Percentiles rank a stretch among this genome's conserved stretches.
Conservation (phyloP, 257 asterid species). For the Gentiana macrophylla region DNA sequence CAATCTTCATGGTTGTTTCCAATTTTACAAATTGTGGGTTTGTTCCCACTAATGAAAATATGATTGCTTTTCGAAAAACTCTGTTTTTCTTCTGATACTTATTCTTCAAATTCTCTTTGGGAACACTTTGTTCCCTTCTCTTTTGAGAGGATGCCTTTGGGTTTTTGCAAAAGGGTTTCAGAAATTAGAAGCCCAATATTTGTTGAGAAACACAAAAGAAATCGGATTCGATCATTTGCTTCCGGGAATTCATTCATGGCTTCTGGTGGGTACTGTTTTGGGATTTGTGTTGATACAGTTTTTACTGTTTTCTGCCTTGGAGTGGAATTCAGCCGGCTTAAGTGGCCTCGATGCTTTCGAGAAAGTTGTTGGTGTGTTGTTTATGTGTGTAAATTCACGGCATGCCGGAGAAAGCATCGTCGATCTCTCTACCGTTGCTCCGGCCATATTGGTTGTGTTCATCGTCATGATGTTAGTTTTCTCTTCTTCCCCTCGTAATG, state of each 20-base stretch:
- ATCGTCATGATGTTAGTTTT: constrained; percentile 54
- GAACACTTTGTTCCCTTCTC: constrained; percentile 48
- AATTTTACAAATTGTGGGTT: constrained; percentile 48
- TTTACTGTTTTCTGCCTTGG: constrained; percentile 32
- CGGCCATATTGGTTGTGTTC: constrained; percentile 49
- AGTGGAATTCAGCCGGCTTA: constrained; percentile 41
- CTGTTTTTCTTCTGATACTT: constrained; percentile 32
- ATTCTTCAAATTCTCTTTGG: constrained; percentile 45
- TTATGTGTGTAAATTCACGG: constrained; percentile 44
- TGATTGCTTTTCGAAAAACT: constrained; percentile 34
- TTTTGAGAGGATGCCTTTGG: constrained; percentile 34
- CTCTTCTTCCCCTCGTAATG: constrained; percentile 1
- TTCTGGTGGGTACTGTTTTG: constrained; percentile 24
- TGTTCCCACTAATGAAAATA: constrained; percentile 52
- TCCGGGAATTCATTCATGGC: constrained; percentile 22
- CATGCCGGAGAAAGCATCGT: constrained; percentile 57
- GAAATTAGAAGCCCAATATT: constrained; percentile 26
- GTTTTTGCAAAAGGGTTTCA: constrained; percentile 31
- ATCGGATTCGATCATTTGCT: constrained; percentile 41
- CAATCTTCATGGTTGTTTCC: constrained; percentile 32
- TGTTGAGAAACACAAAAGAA: constrained; percentile 25
- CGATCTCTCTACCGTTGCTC: constrained; percentile 52
- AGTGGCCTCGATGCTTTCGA: constrained; percentile 33
- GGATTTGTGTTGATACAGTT: constrained; percentile 37
- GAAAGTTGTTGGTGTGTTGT: constrained; percentile 38